A percentile compares a stretch with the other conserved stretches of the same genome.
Evolutionary conservation across 1,139 yeast species (phyloP).

Genomic region (Meyerozyma elateridarum): DNA sequence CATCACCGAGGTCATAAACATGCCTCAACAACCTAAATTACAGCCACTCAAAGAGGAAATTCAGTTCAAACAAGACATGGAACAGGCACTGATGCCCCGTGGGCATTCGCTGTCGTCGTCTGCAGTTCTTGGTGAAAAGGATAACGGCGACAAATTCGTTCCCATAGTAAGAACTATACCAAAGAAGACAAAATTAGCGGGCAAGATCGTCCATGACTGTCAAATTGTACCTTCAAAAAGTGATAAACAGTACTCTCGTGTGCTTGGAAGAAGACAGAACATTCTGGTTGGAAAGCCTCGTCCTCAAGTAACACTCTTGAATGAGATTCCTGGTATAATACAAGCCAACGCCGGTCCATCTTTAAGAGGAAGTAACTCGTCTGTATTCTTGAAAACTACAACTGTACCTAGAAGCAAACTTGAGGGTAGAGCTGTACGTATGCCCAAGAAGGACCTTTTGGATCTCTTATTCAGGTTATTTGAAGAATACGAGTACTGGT

Average conservation of each 20-base stretch:
- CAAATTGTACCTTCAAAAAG: conserved; percentile 74
- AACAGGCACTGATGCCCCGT: conserved; percentile 3
- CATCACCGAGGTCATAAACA: conserved; percentile 42
- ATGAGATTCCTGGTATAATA: conserved; percentile 82
- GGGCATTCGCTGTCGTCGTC: conserved; percentile 3
- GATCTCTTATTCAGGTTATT: conserved; percentile 83
- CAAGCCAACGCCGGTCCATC: conserved; percentile 85
- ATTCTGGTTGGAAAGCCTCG: conserved; percentile 40
- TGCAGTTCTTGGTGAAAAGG: conserved; percentile 6
- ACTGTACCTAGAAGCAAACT: conserved; percentile 31
- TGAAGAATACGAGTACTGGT: conserved; percentile 96
- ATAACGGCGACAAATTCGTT: conserved; percentile 35
- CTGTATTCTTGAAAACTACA: conserved; percentile 49
- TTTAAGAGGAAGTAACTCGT: conserved; percentile 61
- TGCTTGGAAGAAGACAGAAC: conserved; percentile 44
- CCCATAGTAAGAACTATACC: conserved; percentile 81
- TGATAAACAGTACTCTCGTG: conserved; percentile 63
- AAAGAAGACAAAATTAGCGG: conserved; percentile 78
- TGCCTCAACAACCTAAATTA: conserved; percentile 45
- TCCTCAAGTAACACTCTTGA: conserved; percentile 74
- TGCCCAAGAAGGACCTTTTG: conserved; percentile 89
- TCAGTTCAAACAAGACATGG: conserved; percentile 3
- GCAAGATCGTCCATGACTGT: conserved; percentile 90
- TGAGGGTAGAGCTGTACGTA: conserved; percentile 91
- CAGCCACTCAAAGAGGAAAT: conserved; percentile 18